Evolutionary conservation across 176 grass and related monocot species (phyloP).

Genomic region (Musa troglodytarum): DNA sequence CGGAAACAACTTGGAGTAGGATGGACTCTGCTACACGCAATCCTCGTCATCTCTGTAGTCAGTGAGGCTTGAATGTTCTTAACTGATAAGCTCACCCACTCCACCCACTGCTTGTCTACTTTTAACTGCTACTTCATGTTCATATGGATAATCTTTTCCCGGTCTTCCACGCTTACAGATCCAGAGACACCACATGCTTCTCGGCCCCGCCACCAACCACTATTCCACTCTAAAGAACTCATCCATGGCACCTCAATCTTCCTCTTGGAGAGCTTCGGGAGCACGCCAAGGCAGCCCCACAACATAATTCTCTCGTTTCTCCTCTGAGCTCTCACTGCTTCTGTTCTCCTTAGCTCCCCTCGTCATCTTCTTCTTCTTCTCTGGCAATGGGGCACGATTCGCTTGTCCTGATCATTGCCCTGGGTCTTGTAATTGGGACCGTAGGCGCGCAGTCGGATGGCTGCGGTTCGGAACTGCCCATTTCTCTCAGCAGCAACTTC

Average conservation of each 20-base stretch:
- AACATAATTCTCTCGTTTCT: background rate
- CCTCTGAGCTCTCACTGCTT: background rate
- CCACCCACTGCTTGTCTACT: background rate
- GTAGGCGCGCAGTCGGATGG: conserved; percentile 39
- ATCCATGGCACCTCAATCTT: background rate
- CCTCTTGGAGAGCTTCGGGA: background rate
- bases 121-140: background rate
- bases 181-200: background rate
- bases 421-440: conserved; percentile 14
- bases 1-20: too few relatives aligned
- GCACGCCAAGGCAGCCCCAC: background rate
- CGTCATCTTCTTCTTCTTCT: background rate
- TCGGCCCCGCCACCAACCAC: background rate
- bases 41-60: background rate
- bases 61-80: background rate
- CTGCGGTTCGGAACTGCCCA: conserved; percentile 45
- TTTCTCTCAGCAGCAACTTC: conserved; percentile 47
- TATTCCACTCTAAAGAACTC: background rate
- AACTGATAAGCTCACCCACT: background rate
- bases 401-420: conserved; percentile 27
- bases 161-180: background rate
- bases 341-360: background rate
- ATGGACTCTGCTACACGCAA: background rate
- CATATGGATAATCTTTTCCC: background rate
- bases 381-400: conserved; percentile 29